Base-by-base conservation (phyloP, 805 yeast species). In the Pichia californica region DNA sequence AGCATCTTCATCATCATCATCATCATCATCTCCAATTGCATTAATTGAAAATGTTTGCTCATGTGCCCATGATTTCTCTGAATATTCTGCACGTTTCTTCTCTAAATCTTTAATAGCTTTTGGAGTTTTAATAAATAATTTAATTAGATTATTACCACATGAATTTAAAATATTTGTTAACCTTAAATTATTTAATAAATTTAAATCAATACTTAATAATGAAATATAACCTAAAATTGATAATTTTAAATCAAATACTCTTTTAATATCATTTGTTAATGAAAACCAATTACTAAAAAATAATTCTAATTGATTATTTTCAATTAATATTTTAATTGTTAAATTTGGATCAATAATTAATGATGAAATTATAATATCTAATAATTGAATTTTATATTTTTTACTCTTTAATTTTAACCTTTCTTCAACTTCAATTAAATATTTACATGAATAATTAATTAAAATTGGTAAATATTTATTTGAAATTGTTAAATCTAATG, bases 241-340 rank as follows among this genome's bases (percentile, higher is more conserved):
- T 34, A 91, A 63, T 62, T 88, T 89, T 59, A 87, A 70, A 62
- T 91, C 98, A 55, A 74, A 85, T 2, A 87, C 95, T 47, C 95
- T 69, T 19, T 72, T 71, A 52, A 83, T 71, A 23, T 67, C 64
- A 5, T 79, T 74, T 31, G 79, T 64, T 9, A 70, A 53, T 18
- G 71, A 67, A 55, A 83, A 76, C 96, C 96, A 88, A 41, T 69
- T 59, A 21, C 69, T 69, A 54, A 89, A 76, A 53, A 86, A 76
- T 13, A 64, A 53, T 29, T 71, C 70, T 5, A 79, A 57, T 37
- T 69, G 67, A 15, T 69, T 63, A 14, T 61, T 56, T 38, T 71
- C 68, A 46, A 70, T 68, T 47, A 89, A 64, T 7, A 70, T 57
- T 15, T 64, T 59, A 43, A 89, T 56, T 0, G 91, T 71, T 10